These are phyloP conservation scores for Pseudognaphalium luteoalbum DNA, from an alignment of 129 eudicot genomes.

Conservation along the genomic window DNA sequence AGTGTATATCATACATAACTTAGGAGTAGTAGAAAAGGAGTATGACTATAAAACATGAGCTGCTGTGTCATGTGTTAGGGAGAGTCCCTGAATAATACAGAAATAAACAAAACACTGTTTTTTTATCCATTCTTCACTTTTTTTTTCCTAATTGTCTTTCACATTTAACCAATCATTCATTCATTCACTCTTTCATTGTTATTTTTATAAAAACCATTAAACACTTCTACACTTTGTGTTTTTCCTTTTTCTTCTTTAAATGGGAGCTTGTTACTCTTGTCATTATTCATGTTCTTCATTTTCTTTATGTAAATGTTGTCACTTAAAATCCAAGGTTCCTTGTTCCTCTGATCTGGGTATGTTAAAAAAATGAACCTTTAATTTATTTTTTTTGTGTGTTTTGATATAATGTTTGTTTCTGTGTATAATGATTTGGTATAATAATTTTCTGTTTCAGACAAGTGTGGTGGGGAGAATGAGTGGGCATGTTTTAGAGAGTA, in stretches of 20 bases:
- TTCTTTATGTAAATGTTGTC: conserved; percentile 46
- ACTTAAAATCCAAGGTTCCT: conserved; percentile 40
- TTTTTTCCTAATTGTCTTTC: conserved; percentile 2
- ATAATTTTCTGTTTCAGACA: conserved; percentile 36
- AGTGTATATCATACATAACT: too few relatives aligned
- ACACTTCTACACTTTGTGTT: not conserved
- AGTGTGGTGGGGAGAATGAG: conserved; percentile 46
- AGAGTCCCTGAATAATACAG: too few relatives aligned
- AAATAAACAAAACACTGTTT: conserved; percentile 11
- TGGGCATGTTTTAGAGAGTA: conserved; percentile 54
- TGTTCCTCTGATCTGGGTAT: conserved; percentile 62
- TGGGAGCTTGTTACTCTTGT: conserved; percentile 61
- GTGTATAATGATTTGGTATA: not conserved
- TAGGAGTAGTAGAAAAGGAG: too few relatives aligned
- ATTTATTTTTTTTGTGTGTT: not conserved
- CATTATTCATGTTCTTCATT: conserved; percentile 8
- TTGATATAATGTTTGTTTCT: not conserved
- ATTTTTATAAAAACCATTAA: not conserved
- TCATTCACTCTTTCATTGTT: not conserved
- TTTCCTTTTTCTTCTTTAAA: not conserved
- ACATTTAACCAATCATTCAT: conserved; percentile 23
- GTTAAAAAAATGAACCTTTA: not conserved
- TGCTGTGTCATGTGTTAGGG: too few relatives aligned
- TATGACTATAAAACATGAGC: too few relatives aligned
- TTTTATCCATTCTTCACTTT: conserved; percentile 25